Evolutionary conservation across 768 basidiomycete species (phyloP), one percentile per base, ranked within the genome.

Genomic region (Tylopilus rubrobrunneus): DNA sequence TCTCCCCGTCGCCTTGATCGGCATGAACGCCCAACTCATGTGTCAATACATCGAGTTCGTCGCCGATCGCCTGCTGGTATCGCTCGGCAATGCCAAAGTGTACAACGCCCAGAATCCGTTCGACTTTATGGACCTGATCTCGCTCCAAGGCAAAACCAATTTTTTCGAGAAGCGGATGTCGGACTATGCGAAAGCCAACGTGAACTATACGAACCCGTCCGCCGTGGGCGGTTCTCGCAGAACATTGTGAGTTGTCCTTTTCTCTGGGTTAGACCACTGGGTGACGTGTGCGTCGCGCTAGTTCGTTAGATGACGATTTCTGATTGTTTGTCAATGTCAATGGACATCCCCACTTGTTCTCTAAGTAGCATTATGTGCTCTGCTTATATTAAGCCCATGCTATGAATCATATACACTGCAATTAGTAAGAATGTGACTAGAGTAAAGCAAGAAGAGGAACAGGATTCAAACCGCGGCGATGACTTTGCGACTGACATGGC

Each of bases 141-240:
- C 92, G 39, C 76, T 95, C 10, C 87, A 92, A 70, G 94, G 93
- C 55, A 98, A 97, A 77, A 90, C 92, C 45, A 93, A 96, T 74
- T 95, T 96, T 71, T 95, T 94, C 67, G 93, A 96, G 73, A 92
- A 92, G 72, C 80, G 92, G 3, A 93, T 92, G 10, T 92, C 89
- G 8, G 87, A 89, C 23, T 88, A 89, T 60, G 74, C 81, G 28
- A 86, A 79, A 62, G 86, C 86, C 15, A 72, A 79, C 51, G 74
- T 87, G 56, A 77, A 77, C 51, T 64, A 66, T 14, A 36, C 34
- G 3, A 60, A 58, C 25, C 39, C 55, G 1, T 51, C 46, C 14
- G 39, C 45, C 0, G 55, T 52, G 3, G 29, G 59, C 1, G 28
- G 25, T 10, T 49, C 58, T 9, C 33, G 46, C 23, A 66, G 64